phyloP scores from a whole-genome alignment of 106 monocot species.

The Phalaenopsis aphrodite region DNA sequence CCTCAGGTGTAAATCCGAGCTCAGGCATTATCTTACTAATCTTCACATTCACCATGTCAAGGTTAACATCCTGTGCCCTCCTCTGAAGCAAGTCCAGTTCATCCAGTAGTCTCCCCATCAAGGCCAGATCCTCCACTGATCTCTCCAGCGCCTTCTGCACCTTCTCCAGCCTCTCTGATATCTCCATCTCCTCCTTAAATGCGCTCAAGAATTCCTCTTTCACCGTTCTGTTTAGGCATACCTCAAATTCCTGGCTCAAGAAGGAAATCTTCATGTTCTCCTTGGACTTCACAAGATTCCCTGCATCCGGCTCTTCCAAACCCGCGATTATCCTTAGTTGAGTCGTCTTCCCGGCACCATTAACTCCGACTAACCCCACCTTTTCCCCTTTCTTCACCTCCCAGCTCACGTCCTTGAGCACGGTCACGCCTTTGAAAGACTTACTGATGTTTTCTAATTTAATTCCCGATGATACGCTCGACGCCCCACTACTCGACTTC shows the following conservation, averaged over 20 bases:
- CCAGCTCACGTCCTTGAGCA: constrained; percentile 88
- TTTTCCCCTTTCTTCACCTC: constrained; percentile 97
- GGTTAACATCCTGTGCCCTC: constrained; percentile 75
- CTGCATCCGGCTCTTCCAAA: constrained; percentile 79
- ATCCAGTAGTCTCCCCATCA: constrained; percentile 92
- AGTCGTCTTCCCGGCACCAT: constrained; percentile 97
- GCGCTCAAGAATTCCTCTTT: constrained; percentile 88
- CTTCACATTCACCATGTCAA: constrained; percentile 71
- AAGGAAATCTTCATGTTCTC: constrained; percentile 93
- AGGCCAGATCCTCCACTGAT: constrained; percentile 64
- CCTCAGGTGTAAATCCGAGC: constrained; percentile 76
- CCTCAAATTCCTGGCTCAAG: constrained; percentile 96
- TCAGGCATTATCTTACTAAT: constrained; percentile 90
- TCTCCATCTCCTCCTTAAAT: constrained; percentile 94
- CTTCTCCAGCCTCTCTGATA: constrained; percentile 72
- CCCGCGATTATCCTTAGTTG: constrained; percentile 90
- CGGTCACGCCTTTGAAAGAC: constrained; percentile 71
- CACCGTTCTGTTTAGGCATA: constrained; percentile 73
- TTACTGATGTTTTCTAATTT: constrained; percentile 78
- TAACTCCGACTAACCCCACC: constrained; percentile 91
- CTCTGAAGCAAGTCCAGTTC: constrained; percentile 94
- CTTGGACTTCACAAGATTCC: constrained; percentile 68
- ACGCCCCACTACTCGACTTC: constrained; percentile 50
- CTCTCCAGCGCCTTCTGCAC: constrained; percentile 82
- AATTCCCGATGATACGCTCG: constrained; percentile 83